Evolutionary conservation across 2,329 filamentous ascomycete genomes (phyloP), one percentile per base, ranked within the genome.

Genomic region (Cylindrodendrum hubeiense): DNA sequence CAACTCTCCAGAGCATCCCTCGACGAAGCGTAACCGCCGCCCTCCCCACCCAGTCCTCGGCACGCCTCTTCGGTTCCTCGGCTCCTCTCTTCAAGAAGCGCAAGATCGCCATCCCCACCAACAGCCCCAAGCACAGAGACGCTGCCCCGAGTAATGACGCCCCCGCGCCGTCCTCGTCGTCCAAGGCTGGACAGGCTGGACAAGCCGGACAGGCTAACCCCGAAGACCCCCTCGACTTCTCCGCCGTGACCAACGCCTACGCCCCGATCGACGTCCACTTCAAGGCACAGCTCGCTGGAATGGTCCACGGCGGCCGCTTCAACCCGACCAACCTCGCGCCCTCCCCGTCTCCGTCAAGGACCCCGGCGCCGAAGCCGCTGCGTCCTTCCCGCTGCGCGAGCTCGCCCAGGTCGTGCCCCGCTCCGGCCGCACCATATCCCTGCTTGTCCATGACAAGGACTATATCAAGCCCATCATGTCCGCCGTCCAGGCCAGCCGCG

Each of bases 381-480:
- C 66, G 43, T 74, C 78, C 6, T 87, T 83, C 71, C 84, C 85
- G 34, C 81, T 89, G n/a, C 81, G 82, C 59, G 86, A 89, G 76
- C 81, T 89, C 33, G 86, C 85, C 26, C 83, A 86, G 75, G 80
- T 89, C 5, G 83, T 87, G 22, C 84, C 85, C 57, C 83, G 81
- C 59, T 74, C 76, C 6, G 80, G 79, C 2, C 78, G 81, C 57
- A 77, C 78, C 30, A 77, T 83, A 41, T 81, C 79, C 7, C 79
- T 83, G 12, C 78, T 83, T 50, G 78, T 82, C 60, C 78, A 82
- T 73, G 81, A 83, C 58, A 76, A 76, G 54, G 76, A 68, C 8
- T 85, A 83, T 73, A 77, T 88, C 70, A 86, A 86, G 80, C 81
- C 85, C 70, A 84, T 89, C 78, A 84, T 87, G 82, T 83, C 81